phyloP scores from a whole-genome alignment of 352 stramenopile species.

The Pythium oligandrum region DNA sequence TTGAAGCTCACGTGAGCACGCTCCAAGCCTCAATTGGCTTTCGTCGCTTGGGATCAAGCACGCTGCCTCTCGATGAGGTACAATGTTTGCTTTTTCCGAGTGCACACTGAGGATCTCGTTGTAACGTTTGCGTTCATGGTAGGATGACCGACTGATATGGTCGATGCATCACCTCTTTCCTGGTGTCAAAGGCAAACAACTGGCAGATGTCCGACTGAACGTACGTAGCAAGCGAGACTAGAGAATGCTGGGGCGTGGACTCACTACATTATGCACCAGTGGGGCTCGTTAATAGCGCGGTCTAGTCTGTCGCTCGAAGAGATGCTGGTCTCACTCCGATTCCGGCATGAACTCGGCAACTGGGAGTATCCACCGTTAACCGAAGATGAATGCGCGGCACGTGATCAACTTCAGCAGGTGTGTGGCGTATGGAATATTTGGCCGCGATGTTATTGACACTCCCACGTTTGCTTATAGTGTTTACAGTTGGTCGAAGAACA shows the following conservation, averaged over 20 bases:
- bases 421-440: background rate
- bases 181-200: constrained; percentile 36
- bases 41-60: constrained; percentile 5
- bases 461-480: background rate
- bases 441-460: background rate
- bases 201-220: constrained; percentile 42
- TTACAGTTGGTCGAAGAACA: no score
- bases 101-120: background rate
- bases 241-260: no score
- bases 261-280: constrained; percentile 18
- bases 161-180: constrained; percentile 38
- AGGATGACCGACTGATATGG: constrained; percentile 8
- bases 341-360: constrained; percentile 49
- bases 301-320: constrained; percentile 27
- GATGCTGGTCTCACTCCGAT: constrained; percentile 28
- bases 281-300: constrained; percentile 39
- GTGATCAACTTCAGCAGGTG: constrained; percentile 32
- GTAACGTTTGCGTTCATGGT: background rate
- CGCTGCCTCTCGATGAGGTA: constrained; percentile 37
- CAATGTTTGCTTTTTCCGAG: background rate
- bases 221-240: constrained; percentile 16
- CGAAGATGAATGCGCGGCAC: constrained; percentile 29
- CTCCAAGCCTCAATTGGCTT: constrained; percentile 19
- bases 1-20: constrained; percentile 40
- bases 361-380: constrained; percentile 48